phyloP scores from a whole-genome alignment of 164 flowering plant species.

The Akebia trifoliata region DNA sequence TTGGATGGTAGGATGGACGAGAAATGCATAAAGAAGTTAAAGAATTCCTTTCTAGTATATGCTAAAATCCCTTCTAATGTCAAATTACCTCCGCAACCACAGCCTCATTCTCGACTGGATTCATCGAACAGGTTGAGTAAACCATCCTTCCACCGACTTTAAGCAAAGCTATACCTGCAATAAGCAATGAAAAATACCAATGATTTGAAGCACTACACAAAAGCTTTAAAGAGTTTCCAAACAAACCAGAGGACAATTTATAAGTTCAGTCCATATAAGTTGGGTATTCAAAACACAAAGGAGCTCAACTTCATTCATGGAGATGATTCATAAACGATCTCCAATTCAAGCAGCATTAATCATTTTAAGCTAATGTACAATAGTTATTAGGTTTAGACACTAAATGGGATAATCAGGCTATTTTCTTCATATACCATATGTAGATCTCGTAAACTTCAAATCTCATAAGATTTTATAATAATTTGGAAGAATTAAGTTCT shows the following conservation, averaged over 20 bases:
- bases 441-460: no score
- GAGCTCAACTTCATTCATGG: not conserved
- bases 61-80: not conserved
- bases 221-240: not conserved
- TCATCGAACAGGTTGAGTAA: constrained; percentile 99
- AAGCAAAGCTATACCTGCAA: constrained; percentile 75
- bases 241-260: not conserved
- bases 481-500: no score
- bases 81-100: constrained; percentile 88
- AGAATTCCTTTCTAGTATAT: not conserved
- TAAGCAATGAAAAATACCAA: not conserved
- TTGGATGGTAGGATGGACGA: not conserved
- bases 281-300: not conserved
- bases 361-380: not conserved
- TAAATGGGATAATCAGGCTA: no score
- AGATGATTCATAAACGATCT: not conserved
- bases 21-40: not conserved
- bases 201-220: not conserved
- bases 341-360: not conserved
- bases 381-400: not conserved
- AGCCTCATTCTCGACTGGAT: constrained; percentile 98
- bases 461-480: no score
- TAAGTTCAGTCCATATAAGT: not conserved
- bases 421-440: no score
- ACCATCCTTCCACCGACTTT: constrained; percentile 97